These are phyloP conservation scores for Phycomyces nitens DNA, from an alignment of 192 early-diverging fungal species.

Conservation along the genomic window DNA sequence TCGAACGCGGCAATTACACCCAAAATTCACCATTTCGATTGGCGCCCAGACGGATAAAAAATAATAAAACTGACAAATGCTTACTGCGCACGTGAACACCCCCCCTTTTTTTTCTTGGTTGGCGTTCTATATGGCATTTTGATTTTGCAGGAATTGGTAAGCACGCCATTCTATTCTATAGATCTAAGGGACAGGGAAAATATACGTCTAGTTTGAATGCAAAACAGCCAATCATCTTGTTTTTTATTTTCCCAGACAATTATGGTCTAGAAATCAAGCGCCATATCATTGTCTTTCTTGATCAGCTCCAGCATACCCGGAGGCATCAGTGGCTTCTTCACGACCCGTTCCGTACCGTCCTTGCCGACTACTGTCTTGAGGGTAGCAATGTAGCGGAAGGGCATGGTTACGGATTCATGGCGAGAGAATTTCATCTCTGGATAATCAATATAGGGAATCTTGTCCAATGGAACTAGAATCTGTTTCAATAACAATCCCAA, in stretches of 20 bases:
- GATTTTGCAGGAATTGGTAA: too few relatives aligned
- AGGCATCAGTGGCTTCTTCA: conserved; percentile 59
- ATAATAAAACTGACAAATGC: too few relatives aligned
- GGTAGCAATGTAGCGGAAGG: conserved; percentile 71
- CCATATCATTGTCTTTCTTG: conserved; percentile 64
- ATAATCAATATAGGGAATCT: conserved; percentile 69
- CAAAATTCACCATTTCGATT: too few relatives aligned
- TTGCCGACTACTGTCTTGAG: conserved; percentile 31
- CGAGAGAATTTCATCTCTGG: conserved; percentile 68
- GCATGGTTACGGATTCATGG: conserved; percentile 73
- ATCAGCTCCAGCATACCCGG: conserved; percentile 71
- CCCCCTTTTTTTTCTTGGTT: too few relatives aligned
- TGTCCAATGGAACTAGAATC: conserved; percentile 47
- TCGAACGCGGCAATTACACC: background rate
- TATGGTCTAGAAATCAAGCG: conserved; percentile 42
- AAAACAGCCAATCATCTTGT: background rate
- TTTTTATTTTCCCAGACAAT: conserved; percentile 10
- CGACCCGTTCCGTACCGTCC: conserved; percentile 38
- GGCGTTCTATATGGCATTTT: too few relatives aligned
- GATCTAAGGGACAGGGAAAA: too few relatives aligned
- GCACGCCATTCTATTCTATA: too few relatives aligned
- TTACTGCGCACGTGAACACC: too few relatives aligned
- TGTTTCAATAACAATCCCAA: too few relatives aligned
- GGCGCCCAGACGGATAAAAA: too few relatives aligned
- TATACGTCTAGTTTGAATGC: too few relatives aligned